Base-by-base conservation (phyloP, 2,329 filamentous ascomycete genomes). In the Hypoxylon sp. region DNA sequence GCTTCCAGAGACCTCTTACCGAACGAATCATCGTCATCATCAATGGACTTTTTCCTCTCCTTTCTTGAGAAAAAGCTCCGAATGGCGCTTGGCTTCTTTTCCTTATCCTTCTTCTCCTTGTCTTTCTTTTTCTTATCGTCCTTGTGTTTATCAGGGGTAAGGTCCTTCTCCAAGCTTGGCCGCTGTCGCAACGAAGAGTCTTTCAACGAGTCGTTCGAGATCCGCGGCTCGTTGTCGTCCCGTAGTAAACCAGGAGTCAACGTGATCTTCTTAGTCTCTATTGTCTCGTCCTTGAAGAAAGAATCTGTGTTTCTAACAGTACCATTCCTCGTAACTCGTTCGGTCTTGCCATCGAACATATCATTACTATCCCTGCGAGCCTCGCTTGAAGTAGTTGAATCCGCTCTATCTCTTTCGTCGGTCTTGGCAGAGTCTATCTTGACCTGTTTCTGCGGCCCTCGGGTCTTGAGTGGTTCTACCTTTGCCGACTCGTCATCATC, bases 261-360 rank as follows among this genome's bases (percentile, higher is more conserved):
- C 0, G 95, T 97, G 73, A 99, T 98, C 83, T 98, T 98, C 81
- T 97, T 94, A 2, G 96, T 98, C 80, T 98, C 96, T 40, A 94
- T 92, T 33, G 89, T 94, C 77, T 99, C 95, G 77, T 98, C 96
- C 80, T 94, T 97, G 85, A 98, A 98, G 85, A 98, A 98, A 0
- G 95, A 97, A 81, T 98, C 95, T 3, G 94, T 95, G 78, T 97
- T 97, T 71, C 95, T 89, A 49, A 97, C 88, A 22, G 92, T 95
- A 46, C 94, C 94, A 74, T 97, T 97, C 71, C 91, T 89, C 37
- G 93, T 94, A 77, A 91, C 89, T 77, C 85, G 86, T 63, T 85
- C 83, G 1, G 80, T 75, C 68, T 85, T 89, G 51, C 79, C 82
- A 53, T 89, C 88, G 63, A 91, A 86, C 2, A 88, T 86, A 50